Evolutionary conservation across 768 basidiomycete species (phyloP), one percentile per base, ranked within the genome.

Genomic region (Suillus hirtellus): DNA sequence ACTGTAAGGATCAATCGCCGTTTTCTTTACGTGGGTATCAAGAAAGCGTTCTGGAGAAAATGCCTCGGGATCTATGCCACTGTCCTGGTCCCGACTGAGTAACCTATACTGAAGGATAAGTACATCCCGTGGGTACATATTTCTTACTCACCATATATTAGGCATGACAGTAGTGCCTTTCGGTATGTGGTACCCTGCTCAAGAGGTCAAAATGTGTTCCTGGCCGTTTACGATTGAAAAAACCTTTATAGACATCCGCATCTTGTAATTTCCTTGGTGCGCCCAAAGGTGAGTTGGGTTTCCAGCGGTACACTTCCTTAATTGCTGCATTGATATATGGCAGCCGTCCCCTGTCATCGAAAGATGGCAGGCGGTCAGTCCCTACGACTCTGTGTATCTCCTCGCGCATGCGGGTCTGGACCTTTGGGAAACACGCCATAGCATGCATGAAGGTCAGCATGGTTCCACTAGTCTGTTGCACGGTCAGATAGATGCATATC

Each of bases 381-480:
- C 69, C 82, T 62, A 80, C 70, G 6, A 85, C 80, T 43, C 61
- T 64, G 67, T 86, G 83, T 55, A 86, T 75, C 69, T 86, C 84
- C 38, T 58, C 56, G 11, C 56, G 56, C 40, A 58, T 58, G 24
- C 52, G 43, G 15, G 31, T 31, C 21, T 60, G 60, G 15, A 60
- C 53, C 34, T 60, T 53, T 19, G 60, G 60, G 52, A 35, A 60
- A 21, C 43, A 60, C 11, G 53, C 60, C 60, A 60, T 63, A 15
- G 60, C 60, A 42, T 62, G 46, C 15, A 64, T 64, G 37, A 64
- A 64, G 37, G 40, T 43, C 27, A 64, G 10, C 44, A 52, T 63
- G 12, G 63, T 40, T 27, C 44, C 60, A 53, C 47, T 38, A 35
- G 61, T 43, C 63, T 64, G 24, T 61, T n/a, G 5, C 31, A 0